Base-by-base conservation (phyloP, 257 asterid species). In the Nicotiana noctiflora region DNA sequence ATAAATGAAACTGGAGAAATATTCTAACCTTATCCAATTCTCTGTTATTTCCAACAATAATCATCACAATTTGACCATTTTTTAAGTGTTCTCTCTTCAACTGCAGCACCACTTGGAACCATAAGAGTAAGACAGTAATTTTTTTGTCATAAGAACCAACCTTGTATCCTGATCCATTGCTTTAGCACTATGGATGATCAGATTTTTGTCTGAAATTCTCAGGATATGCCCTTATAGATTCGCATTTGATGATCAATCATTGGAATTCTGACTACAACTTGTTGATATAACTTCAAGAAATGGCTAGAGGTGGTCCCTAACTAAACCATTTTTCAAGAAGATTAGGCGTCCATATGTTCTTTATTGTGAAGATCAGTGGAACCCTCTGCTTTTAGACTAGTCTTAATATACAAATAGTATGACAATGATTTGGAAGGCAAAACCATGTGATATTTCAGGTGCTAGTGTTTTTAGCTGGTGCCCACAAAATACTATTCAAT, bases 371-470 rank as follows among this genome's bases (percentile, higher is more conserved):
- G 0, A 67, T 2, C 55, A 37, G 31, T 18, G 21, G 76, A 8
- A 34, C 76, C 76, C 18, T 32, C 23, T 67, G 76, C 27, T 67
- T 67, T 18, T 34, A 34, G 76, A 37, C 55, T 9, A 67, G 15
- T 34, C 3, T 70, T 31, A n/a, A 9, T 32, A 25, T 34, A 6
- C 2, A 18, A 55, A 15, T 18, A 52, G 37, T 83, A 5, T 70
- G 67, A 29, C 8, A 80, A 61, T 18, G 25, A 53, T 55, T 74
- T 46, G 61, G 79, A 76, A 37, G 44, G 46, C 82, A 79, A 14
- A 21, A 75, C 23, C 84, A 62, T 62, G 77, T 62, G 84, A 62
- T 61, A 51, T 59, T 49, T 25, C 65, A 60, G 40, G 75, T 23
- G 34, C 53, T 40, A 44, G 2, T 75, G 66, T 10, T 56, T 19